A percentile compares a stretch with the other conserved stretches of the same genome.
These are phyloP conservation scores for Erodium trifolium DNA, from an alignment of 441 rosid species.

Conservation along the genomic window DNA sequence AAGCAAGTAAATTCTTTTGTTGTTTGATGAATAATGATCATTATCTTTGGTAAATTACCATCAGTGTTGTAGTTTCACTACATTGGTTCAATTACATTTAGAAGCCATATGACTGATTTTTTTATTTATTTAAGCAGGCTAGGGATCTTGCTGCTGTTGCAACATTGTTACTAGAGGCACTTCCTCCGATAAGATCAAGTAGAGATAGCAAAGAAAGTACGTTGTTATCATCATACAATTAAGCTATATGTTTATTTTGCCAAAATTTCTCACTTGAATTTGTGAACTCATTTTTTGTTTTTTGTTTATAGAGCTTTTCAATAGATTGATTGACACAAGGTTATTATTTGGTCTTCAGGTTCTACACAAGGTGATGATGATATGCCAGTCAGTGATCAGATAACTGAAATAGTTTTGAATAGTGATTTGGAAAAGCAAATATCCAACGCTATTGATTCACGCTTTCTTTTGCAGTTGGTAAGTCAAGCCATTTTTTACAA, in stretches of 20 bases:
- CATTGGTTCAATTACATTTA: conserved; percentile 11
- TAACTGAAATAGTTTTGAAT: conserved; percentile 43
- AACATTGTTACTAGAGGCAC: conserved; percentile 68
- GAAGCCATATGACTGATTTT: conserved; percentile 23
- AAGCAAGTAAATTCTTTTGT: conserved; percentile 2
- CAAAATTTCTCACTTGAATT: background rate
- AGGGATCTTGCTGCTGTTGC: conserved; percentile 67
- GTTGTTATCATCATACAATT: conserved; percentile 20
- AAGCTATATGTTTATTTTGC: background rate
- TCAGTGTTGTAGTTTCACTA: conserved; percentile 4
- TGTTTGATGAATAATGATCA: background rate
- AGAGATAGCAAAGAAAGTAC: conserved; percentile 40
- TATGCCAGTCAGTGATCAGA: conserved; percentile 41
- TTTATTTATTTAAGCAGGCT: conserved; percentile 44
- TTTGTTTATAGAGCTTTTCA: background rate
- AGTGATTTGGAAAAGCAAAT: conserved; percentile 61
- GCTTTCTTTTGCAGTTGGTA: conserved; percentile 92
- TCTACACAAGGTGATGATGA: conserved; percentile 58
- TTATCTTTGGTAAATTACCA: background rate
- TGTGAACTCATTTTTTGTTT: background rate
- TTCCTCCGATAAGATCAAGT: conserved; percentile 60
- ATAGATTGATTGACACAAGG: conserved; percentile 19
- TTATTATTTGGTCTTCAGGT: conserved; percentile 38
- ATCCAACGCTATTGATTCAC: conserved; percentile 63
- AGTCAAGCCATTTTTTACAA: conserved; percentile 16